A percentile compares a stretch with the other conserved stretches of the same genome.
These are phyloP conservation scores for Cladorrhinum samala DNA, from an alignment of 495 filamentous ascomycete species.

Conservation along the genomic window DNA sequence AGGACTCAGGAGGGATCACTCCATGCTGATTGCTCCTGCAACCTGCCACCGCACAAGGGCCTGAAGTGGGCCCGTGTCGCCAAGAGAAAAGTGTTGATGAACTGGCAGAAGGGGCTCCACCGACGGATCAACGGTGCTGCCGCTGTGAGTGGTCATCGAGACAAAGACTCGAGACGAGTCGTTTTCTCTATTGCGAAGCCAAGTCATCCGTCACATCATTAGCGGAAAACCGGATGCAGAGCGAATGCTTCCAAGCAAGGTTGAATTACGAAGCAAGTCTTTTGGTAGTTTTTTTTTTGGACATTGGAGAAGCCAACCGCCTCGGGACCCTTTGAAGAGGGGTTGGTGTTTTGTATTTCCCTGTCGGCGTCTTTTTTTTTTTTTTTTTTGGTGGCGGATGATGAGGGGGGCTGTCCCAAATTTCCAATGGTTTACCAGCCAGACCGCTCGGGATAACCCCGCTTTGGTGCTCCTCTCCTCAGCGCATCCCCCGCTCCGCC, in stretches of 20 bases:
- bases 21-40: neutral
- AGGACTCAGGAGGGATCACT: neutral
- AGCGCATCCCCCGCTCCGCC: neutral
- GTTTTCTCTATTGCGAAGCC: neutral
- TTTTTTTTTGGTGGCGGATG: neutral
- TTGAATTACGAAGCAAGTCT: no score
- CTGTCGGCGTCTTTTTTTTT: no score
- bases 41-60: no score
- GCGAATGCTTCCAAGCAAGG: no score
- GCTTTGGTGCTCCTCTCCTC: neutral
- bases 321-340: no score
- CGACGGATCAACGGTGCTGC: neutral
- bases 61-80: conserved; percentile 9
- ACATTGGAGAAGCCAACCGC: no score
- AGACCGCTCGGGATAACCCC: neutral
- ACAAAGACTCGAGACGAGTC: no score
- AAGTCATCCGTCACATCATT: neutral
- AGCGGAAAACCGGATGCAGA: neutral
- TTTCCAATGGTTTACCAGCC: neutral
- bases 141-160: no score
- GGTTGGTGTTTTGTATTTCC: no score
- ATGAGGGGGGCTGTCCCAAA: neutral
- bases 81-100: conserved; percentile 13
- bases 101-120: conserved; percentile 8
- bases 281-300: no score